Percentiles rank a stretch among this genome's conserved stretches.
These are phyloP conservation scores for Colletotrichum camelliae DNA, from an alignment of 2,329 filamentous ascomycete genomes.

Conservation along the genomic window DNA sequence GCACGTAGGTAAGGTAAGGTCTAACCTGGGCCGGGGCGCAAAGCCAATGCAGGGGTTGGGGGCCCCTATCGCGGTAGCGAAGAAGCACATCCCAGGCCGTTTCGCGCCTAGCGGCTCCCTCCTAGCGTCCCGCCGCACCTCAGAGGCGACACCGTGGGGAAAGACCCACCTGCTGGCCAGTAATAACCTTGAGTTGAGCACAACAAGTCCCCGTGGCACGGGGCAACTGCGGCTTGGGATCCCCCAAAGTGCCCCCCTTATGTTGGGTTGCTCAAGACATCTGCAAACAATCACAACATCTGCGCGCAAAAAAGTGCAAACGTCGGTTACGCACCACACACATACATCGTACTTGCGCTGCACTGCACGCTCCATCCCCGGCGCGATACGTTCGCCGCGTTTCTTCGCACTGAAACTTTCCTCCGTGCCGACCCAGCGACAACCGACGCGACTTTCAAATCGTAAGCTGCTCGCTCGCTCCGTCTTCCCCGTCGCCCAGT, in stretches of 20 bases:
- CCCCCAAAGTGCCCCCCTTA: not conserved
- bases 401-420: slow-evolving; percentile 7
- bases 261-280: slow-evolving; percentile 11
- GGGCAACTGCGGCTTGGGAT: slow-evolving; percentile 15
- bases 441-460: not conserved
- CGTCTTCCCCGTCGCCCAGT: not conserved
- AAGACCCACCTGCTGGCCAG: not conserved
- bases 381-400: not conserved
- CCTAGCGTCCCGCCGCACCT: not conserved
- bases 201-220: slow-evolving; percentile 8
- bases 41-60: not conserved
- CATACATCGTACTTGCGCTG: not conserved
- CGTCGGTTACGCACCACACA: not conserved
- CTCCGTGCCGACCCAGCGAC: not conserved
- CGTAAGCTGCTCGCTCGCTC: not conserved
- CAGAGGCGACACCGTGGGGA: not conserved
- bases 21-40: not conserved
- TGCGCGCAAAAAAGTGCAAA: not conserved
- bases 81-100: not conserved
- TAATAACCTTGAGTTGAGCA: not conserved
- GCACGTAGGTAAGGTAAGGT: not conserved
- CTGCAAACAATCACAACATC: slow-evolving; percentile 14
- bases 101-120: slow-evolving; percentile 2
- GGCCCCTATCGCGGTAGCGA: not conserved
- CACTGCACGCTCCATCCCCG: not conserved